phyloP scores from a whole-genome alignment of 257 asterid species.

The Solanum rostratum region DNA sequence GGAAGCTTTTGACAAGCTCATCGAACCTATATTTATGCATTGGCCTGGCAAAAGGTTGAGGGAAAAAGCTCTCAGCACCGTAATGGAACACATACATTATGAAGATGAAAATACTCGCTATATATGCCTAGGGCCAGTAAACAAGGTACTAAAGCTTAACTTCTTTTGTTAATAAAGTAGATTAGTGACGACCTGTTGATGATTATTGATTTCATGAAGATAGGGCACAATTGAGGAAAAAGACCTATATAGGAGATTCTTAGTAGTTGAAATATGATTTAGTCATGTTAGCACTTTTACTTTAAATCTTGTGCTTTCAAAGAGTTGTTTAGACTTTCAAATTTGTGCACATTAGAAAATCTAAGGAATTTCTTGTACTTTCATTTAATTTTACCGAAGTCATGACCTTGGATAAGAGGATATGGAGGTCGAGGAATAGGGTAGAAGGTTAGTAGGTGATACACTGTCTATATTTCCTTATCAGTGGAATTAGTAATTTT shows the following conservation, averaged over 20 bases:
- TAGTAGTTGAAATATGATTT: not conserved
- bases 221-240: not conserved
- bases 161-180: not conserved
- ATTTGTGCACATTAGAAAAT: not conserved
- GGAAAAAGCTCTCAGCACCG: slow-evolving; percentile 58
- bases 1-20: slow-evolving; percentile 67
- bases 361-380: not conserved
- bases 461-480: not conserved
- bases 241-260: not conserved
- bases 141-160: slow-evolving; percentile 48
- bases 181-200: too few species aligned
- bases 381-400: not conserved
- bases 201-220: not conserved
- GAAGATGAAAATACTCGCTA: slow-evolving; percentile 97
- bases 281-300: not conserved
- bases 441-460: not conserved
- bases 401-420: not conserved
- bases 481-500: not conserved
- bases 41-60: slow-evolving; percentile 95
- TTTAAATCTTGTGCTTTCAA: not conserved
- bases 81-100: slow-evolving; percentile 84
- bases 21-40: slow-evolving; percentile 69
- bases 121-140: slow-evolving; percentile 84
- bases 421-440: not conserved
- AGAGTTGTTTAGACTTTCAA: not conserved